Conservation (phyloP, 495 filamentous ascomycete species). For the Penicillium paradoxum region DNA sequence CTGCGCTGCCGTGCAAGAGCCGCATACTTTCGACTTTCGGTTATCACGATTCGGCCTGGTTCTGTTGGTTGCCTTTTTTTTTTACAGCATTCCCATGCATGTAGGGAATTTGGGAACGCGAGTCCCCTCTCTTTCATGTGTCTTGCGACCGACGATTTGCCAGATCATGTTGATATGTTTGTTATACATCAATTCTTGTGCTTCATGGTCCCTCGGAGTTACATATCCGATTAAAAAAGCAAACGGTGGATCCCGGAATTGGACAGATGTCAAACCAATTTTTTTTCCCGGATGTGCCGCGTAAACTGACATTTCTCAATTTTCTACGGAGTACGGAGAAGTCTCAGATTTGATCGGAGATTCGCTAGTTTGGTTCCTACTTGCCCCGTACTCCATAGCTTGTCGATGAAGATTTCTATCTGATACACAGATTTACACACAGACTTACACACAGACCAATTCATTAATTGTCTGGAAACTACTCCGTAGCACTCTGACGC, state of each 20-base stretch:
- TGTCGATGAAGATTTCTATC: background rate
- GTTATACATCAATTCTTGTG: background rate
- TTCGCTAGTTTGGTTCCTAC: no score
- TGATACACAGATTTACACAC: background rate
- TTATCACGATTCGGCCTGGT: background rate
- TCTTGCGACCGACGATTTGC: background rate
- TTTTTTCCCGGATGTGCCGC: background rate
- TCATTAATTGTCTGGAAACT: no score
- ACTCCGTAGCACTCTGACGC: no score
- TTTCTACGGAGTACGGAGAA: background rate
- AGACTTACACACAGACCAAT: no score
- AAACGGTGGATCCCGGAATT: background rate
- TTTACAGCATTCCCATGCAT: background rate
- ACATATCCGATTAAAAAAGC: background rate
- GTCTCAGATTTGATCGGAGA: background rate
- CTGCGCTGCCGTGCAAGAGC: conserved; percentile 1
- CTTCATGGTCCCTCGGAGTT: background rate
- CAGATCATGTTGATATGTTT: background rate
- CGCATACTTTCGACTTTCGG: conserved; percentile 1
- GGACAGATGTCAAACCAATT: background rate
- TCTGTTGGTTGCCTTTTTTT: background rate
- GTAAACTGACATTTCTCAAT: background rate
- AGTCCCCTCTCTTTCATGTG: no score
- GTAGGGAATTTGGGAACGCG: no score
- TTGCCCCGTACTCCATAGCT: no score